A percentile compares a stretch with the other conserved stretches of the same genome.
These are phyloP conservation scores for Knoxia roxburghii DNA, from an alignment of 257 asterid species.

Conservation along the genomic window DNA sequence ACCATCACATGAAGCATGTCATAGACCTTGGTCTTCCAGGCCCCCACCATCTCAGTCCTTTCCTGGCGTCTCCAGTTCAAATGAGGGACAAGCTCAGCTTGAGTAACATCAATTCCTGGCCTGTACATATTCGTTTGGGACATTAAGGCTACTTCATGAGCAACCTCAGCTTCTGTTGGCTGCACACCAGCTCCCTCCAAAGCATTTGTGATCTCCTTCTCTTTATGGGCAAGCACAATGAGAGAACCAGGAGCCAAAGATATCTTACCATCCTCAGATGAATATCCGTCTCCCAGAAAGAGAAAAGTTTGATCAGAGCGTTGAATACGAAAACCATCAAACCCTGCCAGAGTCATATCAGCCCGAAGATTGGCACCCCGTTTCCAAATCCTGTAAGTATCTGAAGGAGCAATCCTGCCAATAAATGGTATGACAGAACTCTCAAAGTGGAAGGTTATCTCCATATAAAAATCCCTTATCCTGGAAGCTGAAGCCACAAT, in stretches of 20 bases:
- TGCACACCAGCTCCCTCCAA: conserved; percentile 93
- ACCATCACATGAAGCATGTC: conserved; percentile 96
- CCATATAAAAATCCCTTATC: conserved; percentile 97
- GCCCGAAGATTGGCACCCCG: conserved; percentile 98
- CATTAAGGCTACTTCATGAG: conserved; percentile 95
- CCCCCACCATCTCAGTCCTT: conserved; percentile 88
- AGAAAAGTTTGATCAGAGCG: conserved; percentile 96
- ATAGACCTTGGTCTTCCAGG: conserved; percentile 92
- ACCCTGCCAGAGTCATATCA: conserved; percentile 99
- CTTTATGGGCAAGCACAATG: conserved; percentile 87
- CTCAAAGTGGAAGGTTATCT: conserved; percentile 95
- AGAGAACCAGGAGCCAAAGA: conserved; percentile 91
- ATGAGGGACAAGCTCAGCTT: conserved; percentile 91
- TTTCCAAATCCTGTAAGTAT: conserved; percentile 94
- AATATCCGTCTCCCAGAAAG: conserved; percentile 88
- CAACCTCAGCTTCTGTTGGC: conserved; percentile 96
- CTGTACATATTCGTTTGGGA: conserved; percentile 98
- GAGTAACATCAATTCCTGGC: conserved; percentile 98
- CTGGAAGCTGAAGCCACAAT: conserved; percentile 81
- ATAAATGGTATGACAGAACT: conserved; percentile 96
- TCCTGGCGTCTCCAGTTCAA: conserved; percentile 98
- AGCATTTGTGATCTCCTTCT: conserved; percentile 92
- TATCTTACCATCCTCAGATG: conserved; percentile 56
- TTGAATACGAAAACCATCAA: conserved; percentile 96
- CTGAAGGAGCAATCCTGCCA: conserved; percentile 98